Evolutionary conservation across 1,139 yeast genomes (phyloP).

Genomic region (Debaryomycetaceae sp.): DNA sequence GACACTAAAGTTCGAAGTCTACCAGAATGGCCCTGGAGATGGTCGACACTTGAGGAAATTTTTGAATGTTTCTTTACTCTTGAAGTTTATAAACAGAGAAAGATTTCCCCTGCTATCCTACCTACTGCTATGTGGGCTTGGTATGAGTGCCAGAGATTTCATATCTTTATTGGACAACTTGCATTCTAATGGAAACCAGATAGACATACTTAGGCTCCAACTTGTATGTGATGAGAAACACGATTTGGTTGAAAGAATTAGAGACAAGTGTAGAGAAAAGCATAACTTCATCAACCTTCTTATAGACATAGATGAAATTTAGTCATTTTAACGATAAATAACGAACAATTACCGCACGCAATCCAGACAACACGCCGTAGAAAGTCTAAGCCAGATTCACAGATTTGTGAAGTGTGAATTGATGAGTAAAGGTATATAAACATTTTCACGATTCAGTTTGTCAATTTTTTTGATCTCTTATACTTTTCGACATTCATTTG

Average conservation of each 20-base stretch:
- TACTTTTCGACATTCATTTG: background rate
- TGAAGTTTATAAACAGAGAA: constrained; percentile 7
- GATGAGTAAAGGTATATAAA: too few species aligned
- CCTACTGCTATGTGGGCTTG: constrained; percentile 26
- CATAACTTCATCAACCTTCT: constrained; percentile 3
- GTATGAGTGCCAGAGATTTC: constrained; percentile 9
- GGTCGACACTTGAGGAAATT: constrained; percentile 2
- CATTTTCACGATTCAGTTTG: background rate
- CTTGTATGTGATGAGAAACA: constrained; percentile 1
- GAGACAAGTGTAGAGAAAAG: background rate
- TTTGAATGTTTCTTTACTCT: constrained; percentile 1
- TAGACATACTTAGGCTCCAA: constrained; percentile 3
- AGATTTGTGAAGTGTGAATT: too few species aligned
- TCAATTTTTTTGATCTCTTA: background rate
- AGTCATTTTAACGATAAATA: background rate
- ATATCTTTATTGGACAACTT: background rate
- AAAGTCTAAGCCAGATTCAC: too few species aligned
- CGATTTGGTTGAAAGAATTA: constrained; percentile 2
- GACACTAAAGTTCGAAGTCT: constrained; percentile 16
- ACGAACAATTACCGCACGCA: too few species aligned
- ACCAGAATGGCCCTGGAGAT: constrained; percentile 2
- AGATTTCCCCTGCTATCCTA: constrained; percentile 18
- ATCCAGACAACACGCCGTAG: too few species aligned
- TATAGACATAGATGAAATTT: constrained; percentile 1
- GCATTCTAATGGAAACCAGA: background rate